Base-by-base conservation (phyloP, 768 basidiomycete species). In the Boletales sp. region DNA sequence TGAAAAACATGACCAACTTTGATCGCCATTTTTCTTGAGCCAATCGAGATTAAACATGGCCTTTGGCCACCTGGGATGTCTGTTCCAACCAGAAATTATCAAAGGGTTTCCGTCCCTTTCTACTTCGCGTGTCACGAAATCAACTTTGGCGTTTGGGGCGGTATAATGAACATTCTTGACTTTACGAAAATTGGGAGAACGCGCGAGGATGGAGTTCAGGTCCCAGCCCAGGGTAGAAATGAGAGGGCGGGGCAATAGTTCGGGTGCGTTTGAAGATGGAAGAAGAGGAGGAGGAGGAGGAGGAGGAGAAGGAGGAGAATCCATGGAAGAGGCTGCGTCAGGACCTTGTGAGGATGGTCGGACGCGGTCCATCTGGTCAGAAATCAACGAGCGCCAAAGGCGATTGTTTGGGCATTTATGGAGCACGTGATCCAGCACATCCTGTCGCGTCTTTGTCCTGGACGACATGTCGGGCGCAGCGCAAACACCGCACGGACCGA, bases 41-140 rank as follows among this genome's bases (percentile, higher is more conserved):
- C 80, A 80, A 12, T 84, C 79, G 2, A 81, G 54, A 27, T 68
- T 75, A 60, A 90, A 87, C 38, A 80, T 55, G 1, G 74, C 57
- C 15, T 59, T 56, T 4, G 77, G 75, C 90, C 90, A 92, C 3
- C 62, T 52, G 0, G 68, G 55, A 40, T 77, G 74, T 43, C 76
- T 65, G 46, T 89, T 79, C 66, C 80, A 81, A 13, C 77, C 79
- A 50, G 80, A 70, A 14, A 93, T 75, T 24, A 92, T 77, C 43
- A 90, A 57, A 1, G 90, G 90, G 12, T 66, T 52, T 1, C 86
- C 87, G 14, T 60, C 53, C 5, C 53, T 42, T 41, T 89, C 86
- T 40, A 79, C 74, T 9, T 68, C 45, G 29, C 65, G 54, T 29
- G 89, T 74, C 34, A 61, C 61, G 2, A 60, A 47, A 3, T 60